Base-by-base conservation (phyloP, 192 early-diverging fungal genomes). In the Coemansia biformis region DNA sequence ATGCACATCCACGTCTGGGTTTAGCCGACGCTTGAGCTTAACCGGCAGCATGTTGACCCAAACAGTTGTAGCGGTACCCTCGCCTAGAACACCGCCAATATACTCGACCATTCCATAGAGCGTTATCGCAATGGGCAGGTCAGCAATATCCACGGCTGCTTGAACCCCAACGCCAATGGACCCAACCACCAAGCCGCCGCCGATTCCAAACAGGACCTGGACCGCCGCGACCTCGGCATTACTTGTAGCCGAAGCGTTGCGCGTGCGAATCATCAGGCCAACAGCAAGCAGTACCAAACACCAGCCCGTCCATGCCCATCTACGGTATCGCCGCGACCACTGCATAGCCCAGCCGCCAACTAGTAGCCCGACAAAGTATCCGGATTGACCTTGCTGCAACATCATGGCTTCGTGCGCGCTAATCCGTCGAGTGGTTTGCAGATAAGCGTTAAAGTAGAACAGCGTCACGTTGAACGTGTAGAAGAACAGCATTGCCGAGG, bases 331-430 rank as follows among this genome's bases (percentile, higher is more conserved):
- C 43, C 53, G 56, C 8, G 53, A 54, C 21, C 32, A 60, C 54
- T 73, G 69, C 57, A 73, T 73, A 4, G 69, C 69, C 62, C 69
- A 73, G 40, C 69, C 69, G 24, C 62, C 69, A 10, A 54, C 9
- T 15, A 73, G 60, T 57, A 73, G 17, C 2, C 69, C 69, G 0
- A 61, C 62, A 16, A 61, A 53, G 42, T 65, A 65, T 9, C 69
- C 69, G 8, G 62, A 60, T 0, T 43, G 38, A 4, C 69, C 57
- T 0, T 61, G 62, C 48, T 73, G 62, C 50, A 73, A 28, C 26
- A 73, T 41, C 69, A 73, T 73, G 14, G 69, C 69, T 0, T 61
- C 65, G 26, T 50, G 61, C 14, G 69, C 41, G 16, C 53, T 51
- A 3, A 50, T 50, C 37, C 65, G 57, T 39, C 69, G 48, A 3